Conservation (phyloP, 345 rosid genomes). For the Stellera chamaejasme region DNA sequence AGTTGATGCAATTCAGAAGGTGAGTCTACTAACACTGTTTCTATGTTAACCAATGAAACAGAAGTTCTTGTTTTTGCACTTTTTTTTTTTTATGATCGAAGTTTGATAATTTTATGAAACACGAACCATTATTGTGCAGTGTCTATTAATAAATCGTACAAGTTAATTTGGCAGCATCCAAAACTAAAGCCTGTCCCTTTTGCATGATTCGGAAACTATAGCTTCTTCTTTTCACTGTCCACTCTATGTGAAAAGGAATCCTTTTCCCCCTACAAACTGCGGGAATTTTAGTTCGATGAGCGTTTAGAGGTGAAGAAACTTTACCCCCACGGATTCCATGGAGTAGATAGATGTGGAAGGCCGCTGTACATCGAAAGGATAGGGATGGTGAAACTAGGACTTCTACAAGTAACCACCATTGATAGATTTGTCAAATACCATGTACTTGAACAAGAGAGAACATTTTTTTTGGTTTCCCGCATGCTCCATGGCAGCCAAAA, state of each 20-base stretch:
- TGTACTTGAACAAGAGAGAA: constrained; percentile 52
- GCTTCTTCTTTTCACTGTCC: too few species aligned
- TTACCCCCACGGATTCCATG: constrained; percentile 63
- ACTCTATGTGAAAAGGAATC: too few species aligned
- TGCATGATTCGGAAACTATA: too few species aligned
- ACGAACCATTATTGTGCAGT: too few species aligned
- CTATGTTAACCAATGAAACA: too few species aligned
- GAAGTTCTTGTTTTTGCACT: too few species aligned
- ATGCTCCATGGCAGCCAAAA: constrained; percentile 52
- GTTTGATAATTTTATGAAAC: too few species aligned
- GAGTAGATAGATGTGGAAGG: constrained; percentile 52
- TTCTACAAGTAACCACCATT: constrained; percentile 31
- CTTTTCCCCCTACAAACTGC: constrained; percentile 1
- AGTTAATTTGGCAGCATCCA: too few species aligned
- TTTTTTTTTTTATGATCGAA: too few species aligned
- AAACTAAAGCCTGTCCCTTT: background rate
- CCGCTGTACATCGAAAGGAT: constrained; percentile 49
- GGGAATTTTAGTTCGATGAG: constrained; percentile 48
- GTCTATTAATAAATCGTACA: too few species aligned
- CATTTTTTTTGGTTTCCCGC: constrained; percentile 45
- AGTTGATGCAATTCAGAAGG: constrained; percentile 44
- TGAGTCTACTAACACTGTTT: background rate
- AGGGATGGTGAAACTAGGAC: constrained; percentile 45
- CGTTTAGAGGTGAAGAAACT: constrained; percentile 36
- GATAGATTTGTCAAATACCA: constrained; percentile 48